Conservation (phyloP, 2,329 filamentous ascomycete genomes). For the Colletotrichum abscissum region DNA sequence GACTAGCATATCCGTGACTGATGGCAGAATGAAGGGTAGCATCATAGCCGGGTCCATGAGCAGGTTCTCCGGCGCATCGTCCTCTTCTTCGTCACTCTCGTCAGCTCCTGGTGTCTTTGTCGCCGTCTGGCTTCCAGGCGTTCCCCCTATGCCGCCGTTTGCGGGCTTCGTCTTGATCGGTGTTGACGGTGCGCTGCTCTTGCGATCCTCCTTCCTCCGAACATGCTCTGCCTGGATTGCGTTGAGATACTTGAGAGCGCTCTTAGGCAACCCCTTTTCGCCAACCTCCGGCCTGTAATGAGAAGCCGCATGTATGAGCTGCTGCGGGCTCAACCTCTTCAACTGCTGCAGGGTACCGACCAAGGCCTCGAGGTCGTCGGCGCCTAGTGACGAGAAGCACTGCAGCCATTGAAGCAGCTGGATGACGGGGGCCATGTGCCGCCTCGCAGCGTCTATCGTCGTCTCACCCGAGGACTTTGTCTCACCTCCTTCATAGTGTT, state of each 20-base stretch:
- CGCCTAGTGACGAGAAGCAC: conserved; percentile 91
- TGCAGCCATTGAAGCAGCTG: conserved; percentile 98
- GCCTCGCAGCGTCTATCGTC: conserved; percentile 84
- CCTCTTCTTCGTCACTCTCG: conserved; percentile 65
- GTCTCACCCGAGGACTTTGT: conserved; percentile 87
- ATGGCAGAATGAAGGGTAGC: conserved; percentile 94
- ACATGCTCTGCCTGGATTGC: conserved; percentile 82
- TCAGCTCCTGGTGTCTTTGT: conserved; percentile 48
- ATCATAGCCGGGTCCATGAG: conserved; percentile 91
- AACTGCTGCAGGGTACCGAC: conserved; percentile 91
- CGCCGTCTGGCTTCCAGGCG: conserved; percentile 53
- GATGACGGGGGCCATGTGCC: conserved; percentile 89
- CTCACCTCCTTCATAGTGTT: conserved; percentile 94
- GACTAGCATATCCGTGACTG: conserved; percentile 96
- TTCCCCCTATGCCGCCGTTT: conserved; percentile 57
- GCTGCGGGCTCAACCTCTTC: conserved; percentile 84
- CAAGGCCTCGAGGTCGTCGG: conserved; percentile 88
- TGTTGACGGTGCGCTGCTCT: conserved; percentile 58
- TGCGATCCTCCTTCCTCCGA: conserved; percentile 66
- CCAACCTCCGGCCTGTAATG: conserved; percentile 96
- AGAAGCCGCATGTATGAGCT: conserved; percentile 90
- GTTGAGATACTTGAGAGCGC: conserved; percentile 85
- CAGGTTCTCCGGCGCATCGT: conserved; percentile 78
- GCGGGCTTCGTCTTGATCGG: conserved; percentile 51
- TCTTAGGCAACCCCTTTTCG: conserved; percentile 90